phyloP scores from a whole-genome alignment of 2,329 filamentous ascomycete species.

The Penicillium sp. region DNA sequence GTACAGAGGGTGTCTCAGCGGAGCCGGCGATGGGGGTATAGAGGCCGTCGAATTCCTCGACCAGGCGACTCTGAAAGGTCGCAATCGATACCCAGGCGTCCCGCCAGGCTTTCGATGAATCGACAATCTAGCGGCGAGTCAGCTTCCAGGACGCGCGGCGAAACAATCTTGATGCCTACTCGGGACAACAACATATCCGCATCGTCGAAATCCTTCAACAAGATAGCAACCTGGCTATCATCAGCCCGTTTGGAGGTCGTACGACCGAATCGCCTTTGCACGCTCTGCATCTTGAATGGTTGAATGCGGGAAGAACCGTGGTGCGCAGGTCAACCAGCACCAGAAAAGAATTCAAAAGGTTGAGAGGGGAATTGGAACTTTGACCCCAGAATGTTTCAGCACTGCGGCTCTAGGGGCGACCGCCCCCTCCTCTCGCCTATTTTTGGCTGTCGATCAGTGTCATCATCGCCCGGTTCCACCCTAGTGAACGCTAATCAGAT shows the following conservation, averaged over 20 bases:
- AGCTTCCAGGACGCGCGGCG: slow-evolving; percentile 7
- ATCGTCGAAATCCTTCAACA: slow-evolving; percentile 75
- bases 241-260: slow-evolving; percentile 67
- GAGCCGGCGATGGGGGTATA: slow-evolving; percentile 71
- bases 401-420: slow-evolving; percentile 19
- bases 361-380: not conserved
- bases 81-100: slow-evolving; percentile 72
- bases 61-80: slow-evolving; percentile 59
- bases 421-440: slow-evolving; percentile 6
- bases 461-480: not conserved
- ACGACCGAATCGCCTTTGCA: slow-evolving; percentile 65
- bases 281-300: slow-evolving; percentile 37
- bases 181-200: slow-evolving; percentile 67
- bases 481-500: not conserved
- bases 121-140: slow-evolving; percentile 59
- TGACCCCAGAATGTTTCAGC: slow-evolving; percentile 15
- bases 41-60: slow-evolving; percentile 63
- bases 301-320: not conserved
- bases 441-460: slow-evolving; percentile 4
- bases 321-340: not conserved
- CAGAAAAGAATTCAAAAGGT: not conserved
- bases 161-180: slow-evolving; percentile 44
- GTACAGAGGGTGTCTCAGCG: slow-evolving; percentile 51
- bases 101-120: slow-evolving; percentile 68
- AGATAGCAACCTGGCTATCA: slow-evolving; percentile 66